Conservation (phyloP, 129 eudicot genomes). For the Flaveria sonorensis region DNA sequence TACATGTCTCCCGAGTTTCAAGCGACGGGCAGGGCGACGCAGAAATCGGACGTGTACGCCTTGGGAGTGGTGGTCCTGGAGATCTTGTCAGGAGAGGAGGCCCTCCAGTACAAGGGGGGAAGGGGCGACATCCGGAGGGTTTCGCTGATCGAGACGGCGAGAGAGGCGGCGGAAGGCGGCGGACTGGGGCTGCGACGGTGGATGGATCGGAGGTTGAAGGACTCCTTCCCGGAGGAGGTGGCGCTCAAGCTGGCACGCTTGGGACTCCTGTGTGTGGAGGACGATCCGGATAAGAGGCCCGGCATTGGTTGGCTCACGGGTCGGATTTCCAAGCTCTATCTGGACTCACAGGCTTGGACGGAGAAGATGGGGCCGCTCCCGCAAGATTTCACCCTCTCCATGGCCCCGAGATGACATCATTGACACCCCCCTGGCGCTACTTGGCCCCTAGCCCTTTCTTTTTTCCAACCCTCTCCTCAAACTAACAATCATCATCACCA, state of each 20-base stretch:
- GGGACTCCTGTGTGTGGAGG: conserved; percentile 72
- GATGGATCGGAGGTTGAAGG: conserved; percentile 78
- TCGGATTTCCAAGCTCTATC: conserved; percentile 70
- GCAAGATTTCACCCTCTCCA: conserved; percentile 56
- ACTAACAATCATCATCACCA: too few relatives aligned
- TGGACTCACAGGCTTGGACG: conserved; percentile 72
- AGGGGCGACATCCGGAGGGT: conserved; percentile 46
- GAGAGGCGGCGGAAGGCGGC: conserved; percentile 57
- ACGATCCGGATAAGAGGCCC: conserved; percentile 70
- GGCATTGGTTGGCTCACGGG: conserved; percentile 70
- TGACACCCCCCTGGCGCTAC: too few relatives aligned
- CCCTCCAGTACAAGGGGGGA: conserved; percentile 41
- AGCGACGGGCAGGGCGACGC: conserved; percentile 53
- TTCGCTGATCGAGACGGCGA: conserved; percentile 63
- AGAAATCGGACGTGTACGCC: conserved; percentile 71
- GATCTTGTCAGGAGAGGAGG: conserved; percentile 68
- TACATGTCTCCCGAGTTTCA: conserved; percentile 92
- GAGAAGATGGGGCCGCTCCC: conserved; percentile 56
- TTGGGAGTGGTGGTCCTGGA: conserved; percentile 84
- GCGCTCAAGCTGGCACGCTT: conserved; percentile 56
- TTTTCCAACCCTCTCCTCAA: too few relatives aligned
- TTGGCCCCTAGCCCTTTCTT: too few relatives aligned
- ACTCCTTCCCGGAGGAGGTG: conserved; percentile 85
- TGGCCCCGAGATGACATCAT: conserved; percentile 59
- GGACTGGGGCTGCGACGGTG: conserved; percentile 65